Conservation (phyloP, 75 land plant species). For the Picea sitchensis region DNA sequence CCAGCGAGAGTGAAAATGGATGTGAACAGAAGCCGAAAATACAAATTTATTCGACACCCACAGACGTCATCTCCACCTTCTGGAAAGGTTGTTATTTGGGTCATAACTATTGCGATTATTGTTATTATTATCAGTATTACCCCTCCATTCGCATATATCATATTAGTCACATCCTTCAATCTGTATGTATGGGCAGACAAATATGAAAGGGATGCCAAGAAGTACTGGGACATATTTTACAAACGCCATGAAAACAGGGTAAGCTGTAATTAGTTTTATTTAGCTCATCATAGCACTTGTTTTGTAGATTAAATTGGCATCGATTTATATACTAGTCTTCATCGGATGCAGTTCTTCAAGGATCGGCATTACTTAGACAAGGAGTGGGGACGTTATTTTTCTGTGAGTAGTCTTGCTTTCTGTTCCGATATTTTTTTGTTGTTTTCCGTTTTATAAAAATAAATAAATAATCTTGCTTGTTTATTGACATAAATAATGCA, state of each 20-base stretch:
- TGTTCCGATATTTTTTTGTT: too few relatives aligned
- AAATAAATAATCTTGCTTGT: too few relatives aligned
- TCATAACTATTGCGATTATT: background rate
- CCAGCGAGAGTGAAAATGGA: background rate
- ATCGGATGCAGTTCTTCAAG: slow-evolving; percentile 79
- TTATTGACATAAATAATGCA: too few relatives aligned
- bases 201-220: slow-evolving; percentile 91
- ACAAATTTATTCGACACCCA: slow-evolving; percentile 45
- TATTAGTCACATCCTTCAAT: background rate
- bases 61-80: slow-evolving; percentile 33
- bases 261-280: background rate
- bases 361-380: slow-evolving; percentile 98
- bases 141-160: background rate
- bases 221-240: slow-evolving; percentile 96
- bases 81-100: slow-evolving; percentile 45
- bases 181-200: slow-evolving; percentile 53
- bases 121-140: background rate
- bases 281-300: background rate
- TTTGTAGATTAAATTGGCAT: background rate
- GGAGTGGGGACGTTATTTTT: slow-evolving; percentile 91
- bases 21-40: slow-evolving; percentile 13
- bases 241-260: slow-evolving; percentile 84
- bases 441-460: too few relatives aligned
- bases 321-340: background rate
- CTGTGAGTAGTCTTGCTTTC: slow-evolving; percentile 23